Percentiles rank a stretch among this genome's conserved stretches.
These are phyloP conservation scores for Penicillium roqueforti DNA, from an alignment of 495 filamentous ascomycete genomes.

Conservation along the genomic window DNA sequence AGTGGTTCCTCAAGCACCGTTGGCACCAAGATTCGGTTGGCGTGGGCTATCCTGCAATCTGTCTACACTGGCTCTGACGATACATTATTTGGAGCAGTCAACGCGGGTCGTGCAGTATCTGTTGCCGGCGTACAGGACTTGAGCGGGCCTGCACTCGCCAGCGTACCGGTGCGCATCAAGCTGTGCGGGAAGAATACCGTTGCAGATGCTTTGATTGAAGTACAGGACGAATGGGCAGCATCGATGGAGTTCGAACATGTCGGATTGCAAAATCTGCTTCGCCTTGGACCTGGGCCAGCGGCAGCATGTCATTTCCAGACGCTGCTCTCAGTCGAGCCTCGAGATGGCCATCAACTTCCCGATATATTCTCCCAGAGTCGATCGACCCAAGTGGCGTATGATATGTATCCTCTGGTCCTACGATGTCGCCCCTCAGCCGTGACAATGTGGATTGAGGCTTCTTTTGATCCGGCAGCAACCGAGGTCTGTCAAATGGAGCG, in stretches of 20 bases:
- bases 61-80: background rate
- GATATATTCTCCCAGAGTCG: conserved; percentile 4
- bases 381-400: conserved; percentile 15
- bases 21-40: conserved; percentile 6
- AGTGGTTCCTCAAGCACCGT: background rate
- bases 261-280: conserved; percentile 41
- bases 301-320: conserved; percentile 37
- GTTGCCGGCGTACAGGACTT: background rate
- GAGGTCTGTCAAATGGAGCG: background rate
- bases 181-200: background rate
- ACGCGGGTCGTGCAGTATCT: background rate
- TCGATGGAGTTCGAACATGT: conserved; percentile 36
- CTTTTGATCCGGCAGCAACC: background rate
- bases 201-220: background rate
- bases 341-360: conserved; percentile 17
- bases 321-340: conserved; percentile 27
- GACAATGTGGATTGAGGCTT: background rate
- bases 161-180: background rate
- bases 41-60: background rate
- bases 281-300: conserved; percentile 22
- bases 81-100: background rate
- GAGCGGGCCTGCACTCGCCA: background rate
- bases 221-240: conserved; percentile 29
- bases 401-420: conserved; percentile 25
- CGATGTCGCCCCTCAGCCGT: conserved; percentile 40